A percentile compares a stretch with the other conserved stretches of the same genome.
These are phyloP conservation scores for Iris pallida DNA, from an alignment of 116 monocot species.

Conservation along the genomic window DNA sequence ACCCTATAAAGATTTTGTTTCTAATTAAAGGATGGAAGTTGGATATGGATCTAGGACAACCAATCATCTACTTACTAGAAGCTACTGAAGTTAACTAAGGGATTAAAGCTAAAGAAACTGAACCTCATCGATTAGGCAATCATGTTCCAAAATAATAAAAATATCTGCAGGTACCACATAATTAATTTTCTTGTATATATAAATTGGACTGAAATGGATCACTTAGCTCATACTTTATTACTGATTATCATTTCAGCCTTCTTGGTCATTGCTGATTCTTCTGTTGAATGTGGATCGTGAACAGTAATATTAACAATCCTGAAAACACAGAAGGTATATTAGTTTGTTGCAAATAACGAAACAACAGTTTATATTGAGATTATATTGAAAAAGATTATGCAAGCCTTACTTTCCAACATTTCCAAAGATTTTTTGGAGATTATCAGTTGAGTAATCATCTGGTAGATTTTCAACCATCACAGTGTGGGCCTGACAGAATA, in stretches of 20 bases:
- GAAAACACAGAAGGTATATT: conserved; percentile 4
- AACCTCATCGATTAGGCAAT: no score
- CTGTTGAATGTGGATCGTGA: conserved; percentile 30
- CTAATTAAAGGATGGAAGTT: no score
- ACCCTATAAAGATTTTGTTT: no score
- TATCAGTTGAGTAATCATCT: conserved; percentile 49
- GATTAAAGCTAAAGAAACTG: no score
- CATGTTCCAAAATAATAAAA: no score
- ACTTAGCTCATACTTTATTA: conserved; percentile 44
- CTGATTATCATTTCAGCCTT: conserved; percentile 29
- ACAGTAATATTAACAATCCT: conserved; percentile 63
- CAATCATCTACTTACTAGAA: no score
- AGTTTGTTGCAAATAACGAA: not conserved
- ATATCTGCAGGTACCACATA: no score
- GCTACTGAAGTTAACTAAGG: no score
- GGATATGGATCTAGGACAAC: no score
- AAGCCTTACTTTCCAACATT: conserved; percentile 50
- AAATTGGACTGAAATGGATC: not conserved
- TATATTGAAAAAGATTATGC: not conserved
- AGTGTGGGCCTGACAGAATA: conserved; percentile 37
- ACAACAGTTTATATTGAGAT: not conserved
- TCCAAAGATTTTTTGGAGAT: conserved; percentile 44
- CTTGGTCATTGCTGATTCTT: conserved; percentile 22
- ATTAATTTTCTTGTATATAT: no score
- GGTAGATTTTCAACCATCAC: conserved; percentile 84